phyloP scores from a whole-genome alignment of 2,329 filamentous ascomycete species.

The Fusarium burgessii region DNA sequence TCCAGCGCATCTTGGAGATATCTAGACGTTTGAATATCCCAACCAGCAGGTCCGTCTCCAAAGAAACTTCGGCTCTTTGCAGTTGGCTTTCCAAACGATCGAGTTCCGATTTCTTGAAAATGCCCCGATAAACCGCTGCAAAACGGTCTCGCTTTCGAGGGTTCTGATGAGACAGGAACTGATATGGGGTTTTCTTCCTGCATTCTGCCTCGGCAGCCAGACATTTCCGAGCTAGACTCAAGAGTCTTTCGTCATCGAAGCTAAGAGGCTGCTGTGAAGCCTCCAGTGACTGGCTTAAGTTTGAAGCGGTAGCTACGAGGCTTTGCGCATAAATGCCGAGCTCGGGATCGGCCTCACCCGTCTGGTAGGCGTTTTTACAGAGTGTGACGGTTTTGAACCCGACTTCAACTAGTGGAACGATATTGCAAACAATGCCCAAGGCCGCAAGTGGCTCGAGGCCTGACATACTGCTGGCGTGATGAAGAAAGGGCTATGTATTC shows the following conservation, averaged over 20 bases:
- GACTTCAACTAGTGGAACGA: accelerated
- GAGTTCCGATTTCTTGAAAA: accelerated
- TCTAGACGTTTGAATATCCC: accelerated
- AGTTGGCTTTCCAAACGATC: accelerated
- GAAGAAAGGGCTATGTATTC: neutral
- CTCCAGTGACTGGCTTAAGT: accelerated
- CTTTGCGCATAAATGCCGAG: accelerated
- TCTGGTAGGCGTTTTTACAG: neutral
- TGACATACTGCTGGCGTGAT: accelerated
- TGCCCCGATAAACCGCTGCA: accelerated
- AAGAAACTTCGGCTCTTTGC: accelerated
- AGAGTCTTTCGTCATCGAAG: accelerated
- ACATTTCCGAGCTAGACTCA: accelerated
- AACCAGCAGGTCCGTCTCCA: accelerated
- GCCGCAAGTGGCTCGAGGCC: neutral
- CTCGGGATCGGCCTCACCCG: accelerated
- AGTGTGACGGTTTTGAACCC: accelerated
- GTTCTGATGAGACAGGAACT: accelerated
- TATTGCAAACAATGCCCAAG: accelerated
- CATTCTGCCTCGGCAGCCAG: neutral
- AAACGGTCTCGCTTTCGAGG: accelerated
- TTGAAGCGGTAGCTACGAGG: accelerated
- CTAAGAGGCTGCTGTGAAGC: accelerated
- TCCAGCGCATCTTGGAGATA: accelerated
- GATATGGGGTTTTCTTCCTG: neutral